Evolutionary conservation across 805 yeast species (phyloP).

Genomic region (Monosporozyma yasuniensis): DNA sequence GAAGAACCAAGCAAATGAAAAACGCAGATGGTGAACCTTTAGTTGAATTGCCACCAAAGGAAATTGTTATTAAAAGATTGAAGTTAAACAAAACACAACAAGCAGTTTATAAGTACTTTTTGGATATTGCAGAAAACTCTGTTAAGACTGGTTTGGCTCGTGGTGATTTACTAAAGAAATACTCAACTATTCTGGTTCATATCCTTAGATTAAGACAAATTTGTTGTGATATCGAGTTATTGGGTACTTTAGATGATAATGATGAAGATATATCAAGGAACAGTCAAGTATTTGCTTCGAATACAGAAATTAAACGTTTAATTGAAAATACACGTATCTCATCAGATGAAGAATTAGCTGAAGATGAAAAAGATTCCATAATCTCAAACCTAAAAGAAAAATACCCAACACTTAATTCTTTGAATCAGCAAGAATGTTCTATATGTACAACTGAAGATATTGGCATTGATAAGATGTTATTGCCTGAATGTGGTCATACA

Average conservation of each 20-base stretch:
- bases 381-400: conserved; percentile 9
- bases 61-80: conserved; percentile 58
- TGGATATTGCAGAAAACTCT: conserved; percentile 54
- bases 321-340: neutral
- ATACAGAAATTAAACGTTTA: conserved; percentile 3
- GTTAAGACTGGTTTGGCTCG: conserved; percentile 49
- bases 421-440: conserved; percentile 59
- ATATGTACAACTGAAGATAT: conserved; percentile 72
- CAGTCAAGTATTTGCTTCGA: conserved; percentile 8
- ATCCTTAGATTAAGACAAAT: conserved; percentile 77
- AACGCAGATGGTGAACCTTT: conserved; percentile 62
- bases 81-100: conserved; percentile 59
- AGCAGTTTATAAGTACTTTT: conserved; percentile 57
- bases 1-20: conserved; percentile 82
- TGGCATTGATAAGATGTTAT: conserved; percentile 40
- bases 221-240: conserved; percentile 73
- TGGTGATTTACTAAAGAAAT: conserved; percentile 64
- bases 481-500: conserved; percentile 74
- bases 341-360: neutral
- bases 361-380: neutral
- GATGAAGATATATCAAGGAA: conserved; percentile 37
- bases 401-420: conserved; percentile 27
- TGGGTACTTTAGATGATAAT: conserved; percentile 43
- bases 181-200: conserved; percentile 73
- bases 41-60: conserved; percentile 70